Evolutionary conservation across 768 basidiomycete genomes (phyloP), one percentile per base, ranked within the genome.

Genomic region (Udeniomyces megalosporus): DNA sequence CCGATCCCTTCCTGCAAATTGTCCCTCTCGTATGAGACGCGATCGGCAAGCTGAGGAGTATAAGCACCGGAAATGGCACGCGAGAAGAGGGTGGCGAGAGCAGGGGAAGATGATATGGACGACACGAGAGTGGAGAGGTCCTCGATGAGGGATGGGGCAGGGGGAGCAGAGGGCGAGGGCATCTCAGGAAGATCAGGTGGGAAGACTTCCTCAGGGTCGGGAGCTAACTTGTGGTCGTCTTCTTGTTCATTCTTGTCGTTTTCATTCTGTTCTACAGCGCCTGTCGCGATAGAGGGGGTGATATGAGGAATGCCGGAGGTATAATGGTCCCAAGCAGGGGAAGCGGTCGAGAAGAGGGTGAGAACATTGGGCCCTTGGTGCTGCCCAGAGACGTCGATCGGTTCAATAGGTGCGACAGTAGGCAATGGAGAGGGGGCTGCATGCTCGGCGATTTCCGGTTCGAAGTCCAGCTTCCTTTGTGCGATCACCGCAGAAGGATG

Each of bases 151-250:
- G 62, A 58, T 5, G 56, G 62, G 24, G 29, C 38, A 1, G 38
- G 32, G 11, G 14, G 14, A 24, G 49, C 14, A 14, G 49, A 14
- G n/a, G 49, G 14, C 3, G 52, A 28, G 4, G 17, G 52, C 3
- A 4, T 4, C 3, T 32, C 46, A 15, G 58, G 26, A 24, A 12
- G 31, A 10, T 20, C 31, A 1, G 61, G 20, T 17, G 53, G 53
- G 61, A 62, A 62, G 24, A 54, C 45, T 8, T 62, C 61, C 5
- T 53, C 53, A 6, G 61, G 61, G 34, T 62, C 61, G 38, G 53
- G n/a, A 22, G 44, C 45, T n/a, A n/a, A n/a, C n/a, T n/a, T n/a
- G n/a, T n/a, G n/a, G n/a, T n/a, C n/a, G 46, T 35, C 60, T n/a
- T 26, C 28, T 10, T 17, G 24, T 51, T 48, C 15, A n/a, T 17